A percentile compares a stretch with the other conserved stretches of the same genome.
phyloP scores from a whole-genome alignment of 2,329 filamentous ascomycete species.

The Mycosphaerelloides madeirae region DNA sequence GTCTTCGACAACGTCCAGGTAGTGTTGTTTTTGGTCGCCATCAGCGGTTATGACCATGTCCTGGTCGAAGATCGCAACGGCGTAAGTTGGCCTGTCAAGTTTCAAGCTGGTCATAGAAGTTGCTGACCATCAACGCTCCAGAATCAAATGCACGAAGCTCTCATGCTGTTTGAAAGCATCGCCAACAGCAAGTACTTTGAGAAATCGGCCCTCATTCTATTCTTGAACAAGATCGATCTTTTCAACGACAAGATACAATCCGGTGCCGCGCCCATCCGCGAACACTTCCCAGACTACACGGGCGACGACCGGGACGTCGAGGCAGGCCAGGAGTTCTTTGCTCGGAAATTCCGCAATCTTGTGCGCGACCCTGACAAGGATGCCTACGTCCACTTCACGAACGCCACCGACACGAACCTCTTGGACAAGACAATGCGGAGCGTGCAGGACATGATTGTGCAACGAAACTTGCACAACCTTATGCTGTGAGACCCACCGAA shows the following conservation, averaged over 20 bases:
- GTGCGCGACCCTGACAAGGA: constrained; percentile 48
- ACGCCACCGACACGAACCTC: constrained; percentile 49
- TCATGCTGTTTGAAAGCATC: constrained; percentile 52
- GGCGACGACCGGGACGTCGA: constrained; percentile 43
- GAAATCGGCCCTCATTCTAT: constrained; percentile 48
- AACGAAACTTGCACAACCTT: constrained; percentile 48
- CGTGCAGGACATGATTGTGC: constrained; percentile 51
- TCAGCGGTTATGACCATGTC: constrained; percentile 95
- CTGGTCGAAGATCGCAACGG: constrained; percentile 94
- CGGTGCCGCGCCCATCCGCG: constrained; percentile 44
- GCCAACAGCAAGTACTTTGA: constrained; percentile 51
- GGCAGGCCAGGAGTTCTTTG: constrained; percentile 47
- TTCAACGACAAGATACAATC: constrained; percentile 48
- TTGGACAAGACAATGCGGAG: constrained; percentile 50
- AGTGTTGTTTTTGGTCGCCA: constrained; percentile 86
- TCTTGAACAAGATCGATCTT: constrained; percentile 52
- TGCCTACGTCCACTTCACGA: constrained; percentile 50
- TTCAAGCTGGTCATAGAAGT: neutral
- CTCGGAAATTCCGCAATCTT: constrained; percentile 48
- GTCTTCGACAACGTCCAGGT: constrained; percentile 94
- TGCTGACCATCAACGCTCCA: constrained; percentile 19
- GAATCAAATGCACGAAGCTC: constrained; percentile 54
- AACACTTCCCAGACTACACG: constrained; percentile 48
- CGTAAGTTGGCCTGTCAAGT: constrained; percentile 53
- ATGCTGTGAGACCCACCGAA: constrained; percentile 35